phyloP scores from a whole-genome alignment of 2,329 filamentous ascomycete species.

The Penicillium brasilianum region DNA sequence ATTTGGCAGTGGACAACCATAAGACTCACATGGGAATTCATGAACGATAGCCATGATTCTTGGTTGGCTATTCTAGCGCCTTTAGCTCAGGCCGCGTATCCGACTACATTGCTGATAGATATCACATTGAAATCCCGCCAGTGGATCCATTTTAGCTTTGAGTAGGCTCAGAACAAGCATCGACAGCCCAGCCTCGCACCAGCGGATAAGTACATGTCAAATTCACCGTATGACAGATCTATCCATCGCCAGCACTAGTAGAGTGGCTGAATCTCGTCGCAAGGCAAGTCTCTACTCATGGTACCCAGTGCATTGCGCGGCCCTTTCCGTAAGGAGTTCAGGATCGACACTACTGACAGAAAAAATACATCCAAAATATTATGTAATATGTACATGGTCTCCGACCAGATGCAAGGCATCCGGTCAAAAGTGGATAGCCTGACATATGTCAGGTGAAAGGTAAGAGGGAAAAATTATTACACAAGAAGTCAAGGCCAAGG shows the following conservation, averaged over 20 bases:
- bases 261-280: neutral
- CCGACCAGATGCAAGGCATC: neutral
- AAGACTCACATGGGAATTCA: no score
- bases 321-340: neutral
- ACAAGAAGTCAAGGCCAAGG: slow-evolving; percentile 10
- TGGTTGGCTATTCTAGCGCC: no score
- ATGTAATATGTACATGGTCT: slow-evolving; percentile 2
- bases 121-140: neutral
- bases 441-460: neutral
- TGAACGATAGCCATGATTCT: no score
- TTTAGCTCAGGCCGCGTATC: no score
- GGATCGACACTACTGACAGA: neutral
- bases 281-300: neutral
- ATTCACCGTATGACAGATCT: neutral
- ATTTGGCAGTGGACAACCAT: no score
- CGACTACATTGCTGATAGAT: no score
- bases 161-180: no score
- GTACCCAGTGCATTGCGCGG: neutral
- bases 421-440: neutral
- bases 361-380: neutral
- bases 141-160: neutral
- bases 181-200: neutral
- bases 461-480: slow-evolving; percentile 14
- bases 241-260: neutral
- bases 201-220: neutral